Evolutionary conservation across 352 stramenopile species (phyloP), one percentile per base, ranked within the genome.

Genomic region (Phytophthora nicotianae): DNA sequence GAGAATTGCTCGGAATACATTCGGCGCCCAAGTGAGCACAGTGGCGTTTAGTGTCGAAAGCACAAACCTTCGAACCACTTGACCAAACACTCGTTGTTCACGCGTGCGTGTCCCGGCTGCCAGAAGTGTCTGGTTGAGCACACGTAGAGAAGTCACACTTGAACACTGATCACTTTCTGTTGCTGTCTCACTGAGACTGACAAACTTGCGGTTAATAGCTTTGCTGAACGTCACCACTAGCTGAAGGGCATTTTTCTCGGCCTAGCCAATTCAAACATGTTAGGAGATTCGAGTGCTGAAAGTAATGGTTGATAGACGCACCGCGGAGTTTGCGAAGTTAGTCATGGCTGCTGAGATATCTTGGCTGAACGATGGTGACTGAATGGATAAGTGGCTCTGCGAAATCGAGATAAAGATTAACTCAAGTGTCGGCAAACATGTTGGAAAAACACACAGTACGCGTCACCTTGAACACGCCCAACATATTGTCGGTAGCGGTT

Each of bases 51-150:
- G 66, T 0, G 83, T 89, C 13, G 79, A 80, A 4, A 90, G 79
- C 7, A 94, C 79, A 41, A 93, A 84, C 13, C 87, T 82, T 14
- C 87, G 80, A 50, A 96, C 79, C 32, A 93, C 72, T 29, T 95
- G 84, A 0, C 84, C 83, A 52, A 96, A 95, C 0, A 80, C 57
- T 2, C 74, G 74, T 20, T 90, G 74, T 6, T 94, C 77, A 24
- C 79, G 83, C 14, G 78, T 75, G 20, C 62, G 57, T 6, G 63
- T 8, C 2, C 82, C 73, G 11, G 81, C 81, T 21, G 71, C 69
- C 14, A 93, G 52, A 10, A 96, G 82, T 6, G 81, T 79, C n/a
- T 83, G 71, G 21, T 96, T 92, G 3, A 94, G 58, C 3, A 79
- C 72, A n/a, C 79, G 74, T 16, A 96, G 71, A 20, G 84, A 86